A percentile compares a stretch with the other conserved stretches of the same genome.
phyloP scores from a whole-genome alignment of 176 grass and related monocot genomes.

The Carex cristatella region DNA sequence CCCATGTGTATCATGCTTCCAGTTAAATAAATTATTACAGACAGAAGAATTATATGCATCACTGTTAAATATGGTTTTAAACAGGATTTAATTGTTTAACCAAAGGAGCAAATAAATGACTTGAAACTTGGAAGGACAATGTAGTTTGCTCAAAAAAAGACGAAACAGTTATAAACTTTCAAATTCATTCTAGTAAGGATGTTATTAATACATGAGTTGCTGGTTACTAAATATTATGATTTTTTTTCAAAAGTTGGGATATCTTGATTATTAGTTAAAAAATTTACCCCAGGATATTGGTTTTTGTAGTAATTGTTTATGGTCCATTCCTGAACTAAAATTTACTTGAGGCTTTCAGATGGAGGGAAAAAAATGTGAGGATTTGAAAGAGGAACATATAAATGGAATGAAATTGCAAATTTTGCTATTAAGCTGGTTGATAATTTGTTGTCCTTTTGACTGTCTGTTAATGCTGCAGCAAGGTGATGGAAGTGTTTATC shows the following conservation, averaged over 20 bases:
- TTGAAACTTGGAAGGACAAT: not conserved
- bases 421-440: not conserved
- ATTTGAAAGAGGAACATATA: not conserved
- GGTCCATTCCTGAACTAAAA: not conserved
- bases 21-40: not conserved
- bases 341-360: not conserved
- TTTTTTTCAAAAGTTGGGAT: not conserved
- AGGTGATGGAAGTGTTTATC: slow-evolving; percentile 99
- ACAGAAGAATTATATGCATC: not conserved
- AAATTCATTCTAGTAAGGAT: not conserved
- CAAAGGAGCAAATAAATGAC: not conserved
- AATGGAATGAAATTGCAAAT: not conserved
- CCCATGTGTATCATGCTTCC: not conserved
- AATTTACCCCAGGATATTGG: not conserved
- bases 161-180: not conserved
- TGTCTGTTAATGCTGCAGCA: slow-evolving; percentile 46
- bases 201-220: not conserved
- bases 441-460: not conserved
- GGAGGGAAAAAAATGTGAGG: not conserved
- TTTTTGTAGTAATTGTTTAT: not conserved
- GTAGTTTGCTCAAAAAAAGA: not conserved
- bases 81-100: not conserved
- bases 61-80: not conserved
- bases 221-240: not conserved
- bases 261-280: not conserved